Evolutionary conservation across 2,329 filamentous ascomycete species (phyloP).

Genomic region (Sporothrix inflata): DNA sequence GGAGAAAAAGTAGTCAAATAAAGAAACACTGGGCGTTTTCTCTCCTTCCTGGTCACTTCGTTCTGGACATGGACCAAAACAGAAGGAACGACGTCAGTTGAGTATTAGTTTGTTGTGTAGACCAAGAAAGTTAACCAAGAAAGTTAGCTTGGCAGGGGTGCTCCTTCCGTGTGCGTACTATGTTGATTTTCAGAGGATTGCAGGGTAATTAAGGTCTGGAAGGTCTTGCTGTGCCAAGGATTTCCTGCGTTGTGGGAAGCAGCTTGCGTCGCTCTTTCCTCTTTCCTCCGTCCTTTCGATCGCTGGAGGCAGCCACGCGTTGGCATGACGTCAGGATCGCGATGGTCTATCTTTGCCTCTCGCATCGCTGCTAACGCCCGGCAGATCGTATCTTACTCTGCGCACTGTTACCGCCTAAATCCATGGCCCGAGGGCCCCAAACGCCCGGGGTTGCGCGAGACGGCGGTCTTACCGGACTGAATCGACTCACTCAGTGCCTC

Average conservation of each 20-base stretch:
- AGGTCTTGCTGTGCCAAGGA: slow-evolving; percentile 7
- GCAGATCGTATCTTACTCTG: slow-evolving; percentile 4
- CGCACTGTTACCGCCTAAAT: background rate
- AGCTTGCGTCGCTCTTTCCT: background rate
- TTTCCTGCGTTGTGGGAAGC: background rate
- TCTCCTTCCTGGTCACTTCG: background rate
- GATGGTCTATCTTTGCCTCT: background rate
- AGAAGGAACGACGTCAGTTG: slow-evolving; percentile 10
- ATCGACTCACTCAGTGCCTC: background rate
- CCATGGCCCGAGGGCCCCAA: background rate
- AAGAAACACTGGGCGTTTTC: background rate
- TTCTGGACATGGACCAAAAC: background rate
- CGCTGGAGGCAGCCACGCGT: slow-evolving; percentile 16
- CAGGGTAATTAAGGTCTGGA: background rate
- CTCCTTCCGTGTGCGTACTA: background rate
- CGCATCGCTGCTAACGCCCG: background rate
- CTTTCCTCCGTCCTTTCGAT: slow-evolving; percentile 3
- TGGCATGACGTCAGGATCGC: slow-evolving; percentile 26
- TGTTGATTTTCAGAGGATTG: background rate
- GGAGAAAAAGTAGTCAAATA: background rate
- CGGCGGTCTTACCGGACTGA: background rate
- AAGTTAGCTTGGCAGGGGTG: background rate
- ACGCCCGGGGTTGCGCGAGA: background rate
- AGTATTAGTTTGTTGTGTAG: background rate
- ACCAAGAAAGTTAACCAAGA: slow-evolving; percentile 12